These are phyloP conservation scores for Pulveroboletus ravenelii DNA, from an alignment of 768 basidiomycete genomes.

Conservation along the genomic window DNA sequence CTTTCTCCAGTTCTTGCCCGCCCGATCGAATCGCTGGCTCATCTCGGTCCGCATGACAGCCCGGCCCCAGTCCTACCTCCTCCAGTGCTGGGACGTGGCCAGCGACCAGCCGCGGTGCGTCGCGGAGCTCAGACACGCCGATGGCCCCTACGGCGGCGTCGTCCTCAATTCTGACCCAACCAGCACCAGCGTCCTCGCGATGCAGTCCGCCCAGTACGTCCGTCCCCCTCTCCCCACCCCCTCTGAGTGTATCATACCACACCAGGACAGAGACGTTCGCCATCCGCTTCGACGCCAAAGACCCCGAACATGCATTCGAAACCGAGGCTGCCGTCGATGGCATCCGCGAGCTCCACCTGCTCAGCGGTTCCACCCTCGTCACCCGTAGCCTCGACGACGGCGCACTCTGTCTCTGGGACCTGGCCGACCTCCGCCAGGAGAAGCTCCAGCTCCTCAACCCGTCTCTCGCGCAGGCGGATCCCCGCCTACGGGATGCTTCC, in stretches of 20 bases:
- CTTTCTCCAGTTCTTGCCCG: conserved; percentile 46
- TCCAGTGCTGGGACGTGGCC: conserved; percentile 58
- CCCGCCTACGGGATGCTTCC: neutral
- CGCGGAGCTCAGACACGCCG: conserved; percentile 34
- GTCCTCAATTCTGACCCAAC: conserved; percentile 40
- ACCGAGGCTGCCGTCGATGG: conserved; percentile 31
- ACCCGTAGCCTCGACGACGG: conserved; percentile 29
- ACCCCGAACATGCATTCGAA: conserved; percentile 37
- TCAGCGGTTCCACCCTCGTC: conserved; percentile 36
- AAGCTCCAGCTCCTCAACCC: conserved; percentile 36
- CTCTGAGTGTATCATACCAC: neutral
- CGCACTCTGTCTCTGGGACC: conserved; percentile 35
- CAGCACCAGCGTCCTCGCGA: conserved; percentile 35
- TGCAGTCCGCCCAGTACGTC: conserved; percentile 41
- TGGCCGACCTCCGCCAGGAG: conserved; percentile 27
- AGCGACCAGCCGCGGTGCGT: conserved; percentile 34
- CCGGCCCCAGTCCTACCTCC: conserved; percentile 25
- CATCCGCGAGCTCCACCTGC: conserved; percentile 31
- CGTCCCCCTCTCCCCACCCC: neutral
- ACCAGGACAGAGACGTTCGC: conserved; percentile 40
- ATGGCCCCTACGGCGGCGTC: conserved; percentile 39
- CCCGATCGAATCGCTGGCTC: conserved; percentile 39
- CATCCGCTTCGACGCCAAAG: conserved; percentile 33
- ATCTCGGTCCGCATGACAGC: conserved; percentile 38
- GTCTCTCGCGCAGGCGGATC: conserved; percentile 29